Conservation (phyloP, 768 basidiomycete species). For the Mycena rosella region DNA sequence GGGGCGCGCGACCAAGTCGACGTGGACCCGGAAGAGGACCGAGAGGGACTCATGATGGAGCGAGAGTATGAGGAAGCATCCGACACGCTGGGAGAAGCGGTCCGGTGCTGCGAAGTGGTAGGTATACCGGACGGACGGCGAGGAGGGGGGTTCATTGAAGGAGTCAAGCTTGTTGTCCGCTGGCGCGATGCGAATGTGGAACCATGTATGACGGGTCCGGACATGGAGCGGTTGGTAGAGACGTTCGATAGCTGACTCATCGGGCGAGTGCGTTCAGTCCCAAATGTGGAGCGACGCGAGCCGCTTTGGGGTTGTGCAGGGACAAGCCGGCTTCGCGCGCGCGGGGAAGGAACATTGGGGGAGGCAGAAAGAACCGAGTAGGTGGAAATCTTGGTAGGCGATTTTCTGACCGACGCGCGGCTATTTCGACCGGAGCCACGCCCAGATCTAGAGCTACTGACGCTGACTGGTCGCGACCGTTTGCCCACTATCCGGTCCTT, state of each 20-base stretch:
- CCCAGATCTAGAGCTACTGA: conserved; percentile 74
- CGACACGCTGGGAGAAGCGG: conserved; percentile 73
- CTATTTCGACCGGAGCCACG: conserved; percentile 71
- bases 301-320: conserved; percentile 50
- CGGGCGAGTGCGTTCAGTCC: conserved; percentile 63
- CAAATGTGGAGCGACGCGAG: conserved; percentile 48
- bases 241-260: conserved; percentile 70
- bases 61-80: conserved; percentile 67
- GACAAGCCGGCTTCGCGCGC: conserved; percentile 57
- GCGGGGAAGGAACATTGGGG: conserved; percentile 40
- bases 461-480: conserved; percentile 76
- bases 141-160: conserved; percentile 47
- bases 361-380: conserved; percentile 56
- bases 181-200: conserved; percentile 90
- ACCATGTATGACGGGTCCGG: conserved; percentile 73
- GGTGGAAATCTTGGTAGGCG: conserved; percentile 47
- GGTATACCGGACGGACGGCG: conserved; percentile 48
- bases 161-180: conserved; percentile 75
- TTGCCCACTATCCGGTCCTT: conserved; percentile 71
- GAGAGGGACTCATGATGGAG: conserved; percentile 55
- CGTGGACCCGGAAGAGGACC: conserved; percentile 59
- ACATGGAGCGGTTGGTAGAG: conserved; percentile 73
- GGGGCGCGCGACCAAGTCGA: conserved; percentile 81
- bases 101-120: conserved; percentile 53
- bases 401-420: conserved; percentile 56